A percentile compares a stretch with the other conserved stretches of the same genome.
Evolutionary conservation across 2,329 filamentous ascomycete genomes (phyloP).

Genomic region (Cytospora schulzeri): DNA sequence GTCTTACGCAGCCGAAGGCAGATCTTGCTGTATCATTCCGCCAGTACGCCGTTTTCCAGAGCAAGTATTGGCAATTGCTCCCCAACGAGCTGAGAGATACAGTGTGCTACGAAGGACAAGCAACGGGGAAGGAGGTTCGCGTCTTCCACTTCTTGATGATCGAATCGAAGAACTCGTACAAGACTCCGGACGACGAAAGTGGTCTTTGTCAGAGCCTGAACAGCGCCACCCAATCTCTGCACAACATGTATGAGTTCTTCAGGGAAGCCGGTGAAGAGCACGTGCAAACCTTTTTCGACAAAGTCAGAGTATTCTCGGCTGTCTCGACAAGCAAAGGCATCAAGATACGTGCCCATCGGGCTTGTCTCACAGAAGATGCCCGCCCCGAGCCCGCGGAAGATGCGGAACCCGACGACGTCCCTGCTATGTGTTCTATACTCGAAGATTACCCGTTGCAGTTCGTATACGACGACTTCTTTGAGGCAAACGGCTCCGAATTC

Average conservation of each 20-base stretch:
- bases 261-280: conserved; percentile 10
- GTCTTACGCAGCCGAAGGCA: conserved; percentile 9
- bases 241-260: conserved; percentile 21
- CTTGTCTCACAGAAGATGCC: neutral
- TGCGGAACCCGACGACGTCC: neutral
- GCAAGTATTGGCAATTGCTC: neutral
- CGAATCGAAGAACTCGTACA: conserved; percentile 9
- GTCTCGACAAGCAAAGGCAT: conserved; percentile 5
- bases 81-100: neutral
- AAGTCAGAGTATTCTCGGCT: conserved; percentile 21
- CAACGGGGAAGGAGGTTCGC: neutral
- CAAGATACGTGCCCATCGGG: conserved; percentile 10
- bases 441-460: conserved; percentile 15
- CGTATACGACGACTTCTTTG: conserved; percentile 3
- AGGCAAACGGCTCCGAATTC: neutral
- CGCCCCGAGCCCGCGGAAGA: neutral
- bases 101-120: conserved; percentile 5
- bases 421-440: neutral
- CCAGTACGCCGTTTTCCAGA: neutral
- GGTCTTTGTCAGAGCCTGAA: conserved; percentile 6
- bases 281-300: conserved; percentile 15
- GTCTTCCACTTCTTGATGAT: conserved; percentile 20
- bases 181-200: neutral
- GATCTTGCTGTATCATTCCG: conserved; percentile 19
- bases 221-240: conserved; percentile 17